These are phyloP conservation scores for Pseudoturritis turrita DNA, from an alignment of 345 rosid species.

Conservation along the genomic window DNA sequence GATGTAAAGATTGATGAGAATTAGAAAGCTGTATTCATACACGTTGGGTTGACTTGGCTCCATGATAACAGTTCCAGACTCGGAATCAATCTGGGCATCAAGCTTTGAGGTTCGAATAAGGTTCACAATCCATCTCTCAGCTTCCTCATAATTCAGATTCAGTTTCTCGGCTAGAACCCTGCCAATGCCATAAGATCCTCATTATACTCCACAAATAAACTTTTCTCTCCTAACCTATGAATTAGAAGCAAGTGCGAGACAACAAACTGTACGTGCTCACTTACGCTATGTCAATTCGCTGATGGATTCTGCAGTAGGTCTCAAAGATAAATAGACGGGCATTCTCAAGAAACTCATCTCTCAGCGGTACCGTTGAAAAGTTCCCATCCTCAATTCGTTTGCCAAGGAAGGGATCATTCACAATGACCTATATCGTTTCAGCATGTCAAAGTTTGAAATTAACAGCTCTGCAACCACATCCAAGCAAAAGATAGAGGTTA, in stretches of 20 bases:
- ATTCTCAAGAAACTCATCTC: conserved; percentile 97
- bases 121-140: conserved; percentile 96
- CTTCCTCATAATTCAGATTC: conserved; percentile 88
- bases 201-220: too few relatives aligned
- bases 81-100: conserved; percentile 89
- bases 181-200: conserved; percentile 18
- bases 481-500: too few relatives aligned
- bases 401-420: conserved; percentile 98
- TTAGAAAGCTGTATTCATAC: conserved; percentile 6
- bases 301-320: conserved; percentile 94
- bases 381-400: conserved; percentile 85
- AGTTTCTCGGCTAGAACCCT: conserved; percentile 92
- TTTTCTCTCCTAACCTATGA: too few relatives aligned
- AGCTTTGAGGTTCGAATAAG: conserved; percentile 92
- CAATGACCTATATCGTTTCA: conserved; percentile 50
- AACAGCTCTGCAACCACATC: background rate
- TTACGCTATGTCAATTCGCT: conserved; percentile 88
- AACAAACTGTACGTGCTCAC: conserved; percentile 2
- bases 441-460: background rate
- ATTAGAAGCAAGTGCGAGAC: background rate
- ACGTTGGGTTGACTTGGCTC: conserved; percentile 49
- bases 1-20: background rate
- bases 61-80: conserved; percentile 78
- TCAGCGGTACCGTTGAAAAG: conserved; percentile 67
- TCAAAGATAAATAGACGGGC: conserved; percentile 94